Evolutionary conservation across 495 filamentous ascomycete genomes (phyloP).

Genomic region (Halenospora varia): DNA sequence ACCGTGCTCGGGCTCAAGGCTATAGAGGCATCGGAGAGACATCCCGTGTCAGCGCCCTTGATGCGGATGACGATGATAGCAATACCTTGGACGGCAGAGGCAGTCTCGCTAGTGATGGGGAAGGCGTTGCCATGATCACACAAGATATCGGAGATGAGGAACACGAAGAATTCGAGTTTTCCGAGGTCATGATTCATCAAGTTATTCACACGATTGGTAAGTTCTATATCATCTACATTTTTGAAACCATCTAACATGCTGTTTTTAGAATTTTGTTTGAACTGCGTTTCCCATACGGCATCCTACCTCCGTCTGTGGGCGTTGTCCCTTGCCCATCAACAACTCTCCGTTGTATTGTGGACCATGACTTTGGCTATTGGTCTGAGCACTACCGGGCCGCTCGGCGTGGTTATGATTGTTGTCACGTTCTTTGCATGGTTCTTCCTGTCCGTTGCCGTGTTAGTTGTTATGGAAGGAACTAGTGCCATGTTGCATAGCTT

Average conservation of each 20-base stretch:
- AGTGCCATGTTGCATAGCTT: slow-evolving; percentile 91
- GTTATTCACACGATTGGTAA: slow-evolving; percentile 96
- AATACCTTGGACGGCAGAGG: slow-evolving; percentile 54
- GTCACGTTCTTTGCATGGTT: slow-evolving; percentile 85
- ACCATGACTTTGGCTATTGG: slow-evolving; percentile 83
- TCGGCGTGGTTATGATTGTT: slow-evolving; percentile 76
- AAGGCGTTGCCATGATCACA: slow-evolving; percentile 87
- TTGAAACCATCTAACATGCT: slow-evolving; percentile 8
- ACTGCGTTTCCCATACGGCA: slow-evolving; percentile 97
- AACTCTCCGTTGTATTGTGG: slow-evolving; percentile 95
- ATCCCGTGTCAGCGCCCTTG: slow-evolving; percentile 77
- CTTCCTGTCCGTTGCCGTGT: slow-evolving; percentile 53
- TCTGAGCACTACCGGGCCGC: slow-evolving; percentile 58
- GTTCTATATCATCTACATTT: slow-evolving; percentile 23
- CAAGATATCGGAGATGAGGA: slow-evolving; percentile 74
- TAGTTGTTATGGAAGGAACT: slow-evolving; percentile 76
- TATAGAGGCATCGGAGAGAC: slow-evolving; percentile 91
- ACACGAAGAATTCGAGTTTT: slow-evolving; percentile 95
- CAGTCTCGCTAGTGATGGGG: slow-evolving; percentile 75
- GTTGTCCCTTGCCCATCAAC: slow-evolving; percentile 93
- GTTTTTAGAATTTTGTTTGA: slow-evolving; percentile 86
- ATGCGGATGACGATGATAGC: slow-evolving; percentile 74
- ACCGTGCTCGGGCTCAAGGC: slow-evolving; percentile 77
- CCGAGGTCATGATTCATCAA: slow-evolving; percentile 97
- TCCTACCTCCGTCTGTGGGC: slow-evolving; percentile 99